These are phyloP conservation scores for Globisporangium viniferum DNA, from an alignment of 352 stramenopile genomes.

Conservation along the genomic window DNA sequence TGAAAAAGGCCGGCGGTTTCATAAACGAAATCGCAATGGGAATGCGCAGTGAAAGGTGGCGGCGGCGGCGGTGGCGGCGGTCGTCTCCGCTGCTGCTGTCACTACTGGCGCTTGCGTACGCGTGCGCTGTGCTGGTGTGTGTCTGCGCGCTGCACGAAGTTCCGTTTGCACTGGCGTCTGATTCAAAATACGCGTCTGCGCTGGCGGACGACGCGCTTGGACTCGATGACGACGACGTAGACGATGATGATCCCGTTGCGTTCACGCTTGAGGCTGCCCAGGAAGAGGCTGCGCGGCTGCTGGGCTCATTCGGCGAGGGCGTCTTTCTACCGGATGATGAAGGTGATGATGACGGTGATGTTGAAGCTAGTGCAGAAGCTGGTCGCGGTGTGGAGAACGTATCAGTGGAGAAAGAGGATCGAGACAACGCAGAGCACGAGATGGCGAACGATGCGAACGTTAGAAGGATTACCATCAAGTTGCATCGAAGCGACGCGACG, in stretches of 20 bases:
- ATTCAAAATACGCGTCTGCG: neutral
- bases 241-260: neutral
- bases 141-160: neutral
- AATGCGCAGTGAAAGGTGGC: neutral
- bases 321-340: neutral
- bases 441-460: neutral
- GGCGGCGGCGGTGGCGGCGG: neutral
- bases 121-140: neutral
- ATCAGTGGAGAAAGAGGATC: neutral
- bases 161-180: neutral
- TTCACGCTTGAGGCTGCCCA: slow-evolving; percentile 14
- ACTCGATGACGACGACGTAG: neutral
- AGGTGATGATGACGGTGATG: neutral
- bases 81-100: neutral
- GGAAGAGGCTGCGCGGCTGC: slow-evolving; percentile 12
- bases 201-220: neutral
- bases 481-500: neutral
- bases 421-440: neutral
- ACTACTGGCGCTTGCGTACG: neutral
- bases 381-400: neutral
- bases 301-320: slow-evolving; percentile 1
- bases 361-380: neutral
- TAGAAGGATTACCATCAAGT: neutral
- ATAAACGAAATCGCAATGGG: neutral
- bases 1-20: neutral